Evolutionary conservation across 2,329 filamentous ascomycete genomes (phyloP).

Genomic region (Microcyclospora tardicrescens): DNA sequence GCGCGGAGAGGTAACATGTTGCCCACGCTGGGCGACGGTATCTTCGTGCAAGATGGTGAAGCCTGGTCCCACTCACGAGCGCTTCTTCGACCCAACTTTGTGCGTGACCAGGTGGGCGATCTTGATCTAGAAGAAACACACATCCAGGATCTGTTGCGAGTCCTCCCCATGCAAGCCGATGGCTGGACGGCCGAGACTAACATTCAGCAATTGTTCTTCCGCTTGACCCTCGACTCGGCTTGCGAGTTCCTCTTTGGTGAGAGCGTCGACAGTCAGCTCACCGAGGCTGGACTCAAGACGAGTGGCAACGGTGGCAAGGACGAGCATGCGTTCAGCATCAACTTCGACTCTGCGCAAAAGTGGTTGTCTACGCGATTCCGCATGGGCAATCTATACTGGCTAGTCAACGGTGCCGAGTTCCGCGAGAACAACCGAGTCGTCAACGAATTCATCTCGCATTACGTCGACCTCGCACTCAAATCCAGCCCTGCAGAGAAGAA

Average conservation of each 20-base stretch:
- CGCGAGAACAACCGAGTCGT: conserved; percentile 28
- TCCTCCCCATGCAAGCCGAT: conserved; percentile 14
- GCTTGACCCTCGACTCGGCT: conserved; percentile 37
- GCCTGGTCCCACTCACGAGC: conserved; percentile 25
- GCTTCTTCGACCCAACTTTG: conserved; percentile 27
- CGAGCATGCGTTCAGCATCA: conserved; percentile 28
- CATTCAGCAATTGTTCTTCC: conserved; percentile 33
- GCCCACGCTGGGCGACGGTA: conserved; percentile 20
- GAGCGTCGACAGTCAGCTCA: conserved; percentile 25
- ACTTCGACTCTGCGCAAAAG: conserved; percentile 31
- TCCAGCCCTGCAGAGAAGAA: conserved; percentile 14
- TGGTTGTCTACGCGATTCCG: conserved; percentile 26
- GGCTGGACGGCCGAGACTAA: conserved; percentile 21
- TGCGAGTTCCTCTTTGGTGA: conserved; percentile 39
- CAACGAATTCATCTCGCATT: conserved; percentile 33
- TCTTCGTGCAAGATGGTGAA: conserved; percentile 24
- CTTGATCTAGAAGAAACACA: conserved; percentile 24
- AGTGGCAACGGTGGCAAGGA: conserved; percentile 5
- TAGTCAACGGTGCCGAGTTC: conserved; percentile 25
- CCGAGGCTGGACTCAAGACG: conserved; percentile 17
- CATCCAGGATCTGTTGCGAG: conserved; percentile 22
- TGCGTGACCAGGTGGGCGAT: conserved; percentile 25
- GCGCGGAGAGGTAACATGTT: conserved; percentile 18
- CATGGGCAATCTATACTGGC: conserved; percentile 24
- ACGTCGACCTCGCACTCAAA: conserved; percentile 32